phyloP scores from a whole-genome alignment of 179 eudicot genomes.

The Drosera spatulata region DNA sequence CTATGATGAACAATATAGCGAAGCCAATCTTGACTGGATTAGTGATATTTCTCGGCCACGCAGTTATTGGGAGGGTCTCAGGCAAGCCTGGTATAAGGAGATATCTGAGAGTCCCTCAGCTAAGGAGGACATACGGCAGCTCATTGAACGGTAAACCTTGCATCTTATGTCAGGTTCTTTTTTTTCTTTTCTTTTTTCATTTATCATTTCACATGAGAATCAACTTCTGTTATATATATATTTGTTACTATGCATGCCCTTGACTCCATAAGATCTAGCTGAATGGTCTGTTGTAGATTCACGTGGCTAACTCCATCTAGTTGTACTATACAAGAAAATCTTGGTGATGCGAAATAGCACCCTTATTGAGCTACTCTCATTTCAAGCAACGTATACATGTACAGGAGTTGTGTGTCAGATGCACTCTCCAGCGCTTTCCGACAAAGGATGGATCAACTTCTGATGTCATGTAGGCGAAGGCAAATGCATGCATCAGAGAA shows the following conservation, averaged over 20 bases:
- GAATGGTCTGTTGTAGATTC: no score
- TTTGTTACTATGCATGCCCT: no score
- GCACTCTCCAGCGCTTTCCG: conserved; percentile 62
- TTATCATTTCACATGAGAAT: background rate
- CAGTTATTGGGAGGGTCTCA: conserved; percentile 73
- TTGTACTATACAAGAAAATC: no score
- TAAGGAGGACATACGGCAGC: conserved; percentile 57
- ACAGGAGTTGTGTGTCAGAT: conserved; percentile 62
- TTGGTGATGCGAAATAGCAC: no score
- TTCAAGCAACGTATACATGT: background rate
- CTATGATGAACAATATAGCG: conserved; percentile 4
- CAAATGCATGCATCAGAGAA: conserved; percentile 1
- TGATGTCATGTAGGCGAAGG: conserved; percentile 25
- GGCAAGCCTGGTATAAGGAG: conserved; percentile 71
- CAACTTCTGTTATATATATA: no score
- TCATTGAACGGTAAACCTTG: conserved; percentile 53
- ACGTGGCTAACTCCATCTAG: no score
- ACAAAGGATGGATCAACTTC: conserved; percentile 47
- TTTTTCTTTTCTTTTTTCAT: no score
- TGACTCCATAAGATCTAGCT: no score
- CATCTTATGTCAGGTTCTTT: no score
- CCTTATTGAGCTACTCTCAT: no score
- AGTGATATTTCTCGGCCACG: conserved; percentile 66
- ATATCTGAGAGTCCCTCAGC: conserved; percentile 40
- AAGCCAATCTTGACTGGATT: conserved; percentile 46